Evolutionary conservation across 768 basidiomycete genomes (phyloP).

Genomic region (Mrakia gelida): DNA sequence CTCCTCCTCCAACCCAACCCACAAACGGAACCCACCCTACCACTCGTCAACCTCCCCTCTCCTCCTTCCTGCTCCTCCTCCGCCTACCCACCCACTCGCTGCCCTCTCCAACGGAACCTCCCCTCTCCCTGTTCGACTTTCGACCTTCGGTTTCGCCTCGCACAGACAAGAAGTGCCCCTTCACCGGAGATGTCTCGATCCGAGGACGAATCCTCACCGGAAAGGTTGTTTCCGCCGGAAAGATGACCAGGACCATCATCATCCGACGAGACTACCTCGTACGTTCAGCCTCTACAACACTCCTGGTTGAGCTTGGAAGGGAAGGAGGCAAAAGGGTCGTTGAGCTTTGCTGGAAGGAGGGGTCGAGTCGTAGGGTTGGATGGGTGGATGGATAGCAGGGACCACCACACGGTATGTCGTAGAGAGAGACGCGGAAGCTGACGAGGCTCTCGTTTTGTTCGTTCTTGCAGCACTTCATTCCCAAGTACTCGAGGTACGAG

Average conservation of each 20-base stretch:
- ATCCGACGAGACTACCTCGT: constrained; percentile 62
- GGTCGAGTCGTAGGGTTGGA: not conserved
- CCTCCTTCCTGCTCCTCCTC: not conserved
- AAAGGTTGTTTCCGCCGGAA: constrained; percentile 86
- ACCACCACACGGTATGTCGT: not conserved
- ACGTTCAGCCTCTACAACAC: constrained; percentile 35
- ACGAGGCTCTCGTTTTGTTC: not conserved
- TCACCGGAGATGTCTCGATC: constrained; percentile 94
- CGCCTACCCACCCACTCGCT: too few relatives aligned
- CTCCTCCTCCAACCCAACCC: not conserved
- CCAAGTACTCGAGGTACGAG: constrained; percentile 98
- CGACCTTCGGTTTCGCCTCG: not conserved
- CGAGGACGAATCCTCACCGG: constrained; percentile 98
- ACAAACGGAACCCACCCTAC: not conserved
- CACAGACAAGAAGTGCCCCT: constrained; percentile 98
- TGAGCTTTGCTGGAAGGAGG: not conserved
- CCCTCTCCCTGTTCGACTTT: not conserved
- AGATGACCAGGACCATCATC: constrained; percentile 98
- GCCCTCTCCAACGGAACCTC: too few relatives aligned
- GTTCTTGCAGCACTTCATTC: constrained; percentile 66
- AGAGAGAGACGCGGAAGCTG: not conserved
- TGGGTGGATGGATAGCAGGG: not conserved
- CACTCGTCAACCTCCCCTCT: not conserved
- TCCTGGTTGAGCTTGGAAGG: constrained; percentile 26
- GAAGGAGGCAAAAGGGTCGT: not conserved